A percentile compares a stretch with the other conserved stretches of the same genome.
phyloP scores from a whole-genome alignment of 2,329 filamentous ascomycete species.

The Hysterium pulicare region DNA sequence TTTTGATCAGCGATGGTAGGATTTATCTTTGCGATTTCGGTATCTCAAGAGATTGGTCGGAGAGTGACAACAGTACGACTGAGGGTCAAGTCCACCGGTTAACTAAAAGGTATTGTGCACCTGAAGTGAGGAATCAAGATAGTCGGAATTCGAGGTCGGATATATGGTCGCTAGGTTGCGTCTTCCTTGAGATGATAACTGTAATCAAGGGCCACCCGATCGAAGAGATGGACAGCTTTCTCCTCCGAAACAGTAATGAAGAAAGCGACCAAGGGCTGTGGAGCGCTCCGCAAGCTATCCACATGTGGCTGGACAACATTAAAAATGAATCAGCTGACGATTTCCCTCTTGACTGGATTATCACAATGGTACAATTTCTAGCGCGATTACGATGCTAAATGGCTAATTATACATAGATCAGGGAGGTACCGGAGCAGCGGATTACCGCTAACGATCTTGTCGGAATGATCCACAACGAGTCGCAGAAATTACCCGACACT shows the following conservation, averaged over 20 bases:
- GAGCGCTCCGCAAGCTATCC: constrained; percentile 11
- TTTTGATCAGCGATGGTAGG: constrained; percentile 1
- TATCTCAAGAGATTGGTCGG: constrained; percentile 12
- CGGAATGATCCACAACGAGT: constrained; percentile 9
- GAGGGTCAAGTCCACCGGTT: constrained; percentile 7
- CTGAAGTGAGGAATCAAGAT: constrained; percentile 14
- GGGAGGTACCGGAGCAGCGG: constrained; percentile 5
- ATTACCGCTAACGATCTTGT: constrained; percentile 6
- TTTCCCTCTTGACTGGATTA: constrained; percentile 15
- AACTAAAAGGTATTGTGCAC: constrained; percentile 18
- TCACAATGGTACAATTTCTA: constrained; percentile 12
- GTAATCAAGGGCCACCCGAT: constrained; percentile 13
- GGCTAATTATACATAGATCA: constrained; percentile 4
- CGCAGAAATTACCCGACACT: not conserved
- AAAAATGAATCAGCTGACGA: constrained; percentile 13
- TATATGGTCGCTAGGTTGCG: constrained; percentile 21
- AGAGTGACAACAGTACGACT: constrained; percentile 13
- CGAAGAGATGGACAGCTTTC: constrained; percentile 11
- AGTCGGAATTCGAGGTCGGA: constrained; percentile 16
- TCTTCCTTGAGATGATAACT: constrained; percentile 18
- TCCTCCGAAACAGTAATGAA: constrained; percentile 6
- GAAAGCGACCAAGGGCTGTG: constrained; percentile 12
- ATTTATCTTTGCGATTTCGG: constrained; percentile 22
- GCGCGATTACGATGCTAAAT: not conserved
- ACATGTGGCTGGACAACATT: constrained; percentile 12